These are phyloP conservation scores for Talaromyces thailandensis DNA, from an alignment of 495 filamentous ascomycete species.

Conservation along the genomic window DNA sequence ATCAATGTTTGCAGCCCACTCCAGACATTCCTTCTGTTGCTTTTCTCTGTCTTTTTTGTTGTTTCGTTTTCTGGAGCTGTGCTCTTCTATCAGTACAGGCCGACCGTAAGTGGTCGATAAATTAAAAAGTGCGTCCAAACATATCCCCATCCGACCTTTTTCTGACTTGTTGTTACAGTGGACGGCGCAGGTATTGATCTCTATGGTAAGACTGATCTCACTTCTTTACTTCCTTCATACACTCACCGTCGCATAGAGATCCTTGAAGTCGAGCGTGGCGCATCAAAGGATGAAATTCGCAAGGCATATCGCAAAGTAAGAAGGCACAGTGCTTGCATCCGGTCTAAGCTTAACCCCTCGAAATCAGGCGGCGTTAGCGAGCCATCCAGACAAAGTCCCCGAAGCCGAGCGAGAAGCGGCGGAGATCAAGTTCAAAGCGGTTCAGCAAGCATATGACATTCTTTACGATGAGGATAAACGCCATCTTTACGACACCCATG, in stretches of 20 bases:
- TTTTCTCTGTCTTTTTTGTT: background rate
- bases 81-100: background rate
- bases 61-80: background rate
- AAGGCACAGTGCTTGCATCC: background rate
- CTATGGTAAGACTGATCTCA: slow-evolving; percentile 26
- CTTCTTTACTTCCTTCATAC: background rate
- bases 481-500: slow-evolving; percentile 82
- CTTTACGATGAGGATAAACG: slow-evolving; percentile 93
- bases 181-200: slow-evolving; percentile 29
- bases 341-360: background rate
- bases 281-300: slow-evolving; percentile 80
- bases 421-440: slow-evolving; percentile 81
- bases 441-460: slow-evolving; percentile 94
- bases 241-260: slow-evolving; percentile 45
- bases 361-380: slow-evolving; percentile 69
- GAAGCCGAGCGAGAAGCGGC: slow-evolving; percentile 75
- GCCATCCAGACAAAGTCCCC: slow-evolving; percentile 93
- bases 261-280: slow-evolving; percentile 59
- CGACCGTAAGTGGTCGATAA: background rate
- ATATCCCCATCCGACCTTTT: background rate
- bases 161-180: slow-evolving; percentile 21
- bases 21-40: background rate
- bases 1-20: background rate
- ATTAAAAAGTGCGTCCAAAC: background rate
- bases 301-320: slow-evolving; percentile 93